Conservation (phyloP, 2,329 filamentous ascomycete species). For the Trichoderma polysporum region DNA sequence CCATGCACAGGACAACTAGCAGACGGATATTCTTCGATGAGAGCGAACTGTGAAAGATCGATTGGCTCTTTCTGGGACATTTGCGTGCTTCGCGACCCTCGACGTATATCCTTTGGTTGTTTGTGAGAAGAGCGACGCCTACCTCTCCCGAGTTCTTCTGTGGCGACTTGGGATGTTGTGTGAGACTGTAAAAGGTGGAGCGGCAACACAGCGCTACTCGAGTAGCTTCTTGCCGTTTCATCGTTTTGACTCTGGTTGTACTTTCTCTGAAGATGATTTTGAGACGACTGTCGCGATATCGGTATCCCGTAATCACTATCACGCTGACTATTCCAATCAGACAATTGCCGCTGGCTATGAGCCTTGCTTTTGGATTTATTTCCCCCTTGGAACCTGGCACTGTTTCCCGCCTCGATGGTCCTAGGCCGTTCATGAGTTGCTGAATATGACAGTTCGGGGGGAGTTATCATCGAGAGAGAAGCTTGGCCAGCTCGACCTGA, state of each 20-base stretch:
- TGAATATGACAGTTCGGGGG: constrained; percentile 12
- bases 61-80: constrained; percentile 19
- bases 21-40: constrained; percentile 29
- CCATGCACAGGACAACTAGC: constrained; percentile 27
- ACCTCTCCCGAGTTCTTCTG: constrained; percentile 15
- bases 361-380: background rate
- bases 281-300: constrained; percentile 14
- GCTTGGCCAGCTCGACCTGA: constrained; percentile 20
- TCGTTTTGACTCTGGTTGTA: background rate
- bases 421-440: background rate
- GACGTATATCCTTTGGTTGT: constrained; percentile 5
- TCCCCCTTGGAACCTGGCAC: background rate
- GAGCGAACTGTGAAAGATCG: constrained; percentile 27
- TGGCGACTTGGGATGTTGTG: background rate
- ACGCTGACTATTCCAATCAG: constrained; percentile 8
- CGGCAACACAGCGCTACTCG: constrained; percentile 9
- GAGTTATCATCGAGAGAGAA: constrained; percentile 12
- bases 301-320: background rate
- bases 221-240: constrained; percentile 1
- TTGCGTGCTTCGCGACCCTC: constrained; percentile 15
- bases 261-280: constrained; percentile 8
- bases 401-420: background rate
- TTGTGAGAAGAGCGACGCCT: constrained; percentile 17
- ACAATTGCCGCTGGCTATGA: constrained; percentile 5
- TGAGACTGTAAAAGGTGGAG: background rate